phyloP scores from a whole-genome alignment of 176 grass and related monocot genomes.

The Thinopyrum elongatum region DNA sequence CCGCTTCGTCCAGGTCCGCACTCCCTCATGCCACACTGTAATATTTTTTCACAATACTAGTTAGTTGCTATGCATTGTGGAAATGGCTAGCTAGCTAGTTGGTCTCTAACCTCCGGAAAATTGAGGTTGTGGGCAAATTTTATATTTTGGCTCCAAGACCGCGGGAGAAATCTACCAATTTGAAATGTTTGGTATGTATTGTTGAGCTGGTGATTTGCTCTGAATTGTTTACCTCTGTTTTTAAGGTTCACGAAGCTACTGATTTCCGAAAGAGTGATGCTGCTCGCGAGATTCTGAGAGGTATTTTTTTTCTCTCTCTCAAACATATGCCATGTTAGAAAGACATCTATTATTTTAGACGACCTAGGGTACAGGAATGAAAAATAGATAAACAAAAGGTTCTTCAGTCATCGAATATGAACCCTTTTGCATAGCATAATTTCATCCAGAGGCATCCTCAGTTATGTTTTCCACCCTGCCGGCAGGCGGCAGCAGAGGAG shows the following conservation, averaged over 20 bases:
- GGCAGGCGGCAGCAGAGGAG: background rate
- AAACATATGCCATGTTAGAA: background rate
- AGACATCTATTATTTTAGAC: background rate
- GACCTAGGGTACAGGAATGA: background rate
- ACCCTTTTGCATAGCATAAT: background rate
- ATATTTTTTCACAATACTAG: background rate
- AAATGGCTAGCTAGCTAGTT: background rate
- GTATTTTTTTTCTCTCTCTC: slow-evolving; percentile 13
- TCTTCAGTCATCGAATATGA: background rate
- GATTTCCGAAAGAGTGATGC: slow-evolving; percentile 45
- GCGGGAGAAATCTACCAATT: background rate
- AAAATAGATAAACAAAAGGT: background rate
- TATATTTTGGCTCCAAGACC: too few species aligned
- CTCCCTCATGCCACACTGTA: background rate
- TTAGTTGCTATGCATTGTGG: background rate
- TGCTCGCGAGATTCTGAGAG: slow-evolving; percentile 51
- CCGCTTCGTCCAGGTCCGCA: slow-evolving; percentile 38
- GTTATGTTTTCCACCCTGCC: background rate
- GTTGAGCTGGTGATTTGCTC: slow-evolving; percentile 5
- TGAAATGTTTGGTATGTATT: background rate
- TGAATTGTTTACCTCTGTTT: slow-evolving; percentile 21
- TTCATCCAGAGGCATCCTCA: background rate
- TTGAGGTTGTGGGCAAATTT: background rate
- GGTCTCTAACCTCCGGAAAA: background rate
- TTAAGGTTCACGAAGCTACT: slow-evolving; percentile 42